Conservation (phyloP, 108 stramenopile genomes). For the Cylindrotheca fusiformis region DNA sequence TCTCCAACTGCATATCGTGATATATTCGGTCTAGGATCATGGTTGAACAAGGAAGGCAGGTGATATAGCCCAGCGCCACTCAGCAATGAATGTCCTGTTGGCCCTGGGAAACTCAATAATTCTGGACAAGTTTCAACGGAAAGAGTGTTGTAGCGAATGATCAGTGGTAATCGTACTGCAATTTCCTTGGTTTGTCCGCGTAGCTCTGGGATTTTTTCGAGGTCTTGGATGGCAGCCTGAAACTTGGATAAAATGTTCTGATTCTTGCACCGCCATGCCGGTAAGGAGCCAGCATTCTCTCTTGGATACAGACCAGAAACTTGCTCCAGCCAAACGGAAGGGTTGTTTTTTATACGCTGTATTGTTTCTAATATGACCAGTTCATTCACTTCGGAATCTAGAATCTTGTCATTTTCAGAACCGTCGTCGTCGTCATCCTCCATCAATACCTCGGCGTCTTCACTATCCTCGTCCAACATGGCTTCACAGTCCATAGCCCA, state of each 20-base stretch:
- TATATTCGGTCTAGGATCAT: slow-evolving; percentile 58
- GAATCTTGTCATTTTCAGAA: slow-evolving; percentile 24
- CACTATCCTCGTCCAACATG: slow-evolving; percentile 35
- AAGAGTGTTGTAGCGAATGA: slow-evolving; percentile 74
- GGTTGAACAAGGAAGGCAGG: slow-evolving; percentile 73
- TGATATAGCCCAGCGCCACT: slow-evolving; percentile 61
- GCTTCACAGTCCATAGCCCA: slow-evolving; percentile 60
- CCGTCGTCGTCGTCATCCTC: slow-evolving; percentile 39
- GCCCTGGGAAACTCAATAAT: slow-evolving; percentile 58
- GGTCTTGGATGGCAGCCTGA: slow-evolving; percentile 30
- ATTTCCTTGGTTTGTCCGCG: slow-evolving; percentile 47
- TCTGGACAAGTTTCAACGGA: slow-evolving; percentile 67
- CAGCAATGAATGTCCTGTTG: slow-evolving; percentile 42
- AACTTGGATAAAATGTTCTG: slow-evolving; percentile 39
- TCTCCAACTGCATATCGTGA: slow-evolving; percentile 73
- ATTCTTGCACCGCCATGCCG: slow-evolving; percentile 54
- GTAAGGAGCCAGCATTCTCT: slow-evolving; percentile 39
- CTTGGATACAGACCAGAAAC: slow-evolving; percentile 59
- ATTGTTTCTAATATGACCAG: slow-evolving; percentile 49
- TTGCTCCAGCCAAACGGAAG: slow-evolving; percentile 51
- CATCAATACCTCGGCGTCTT: slow-evolving; percentile 28
- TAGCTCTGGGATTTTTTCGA: slow-evolving; percentile 20
- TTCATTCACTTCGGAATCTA: slow-evolving; percentile 50
- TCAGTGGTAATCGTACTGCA: slow-evolving; percentile 54
- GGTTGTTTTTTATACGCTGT: slow-evolving; percentile 39